Evolutionary conservation across 2,329 filamentous ascomycete species (phyloP).

Genomic region (Teratosphaeria zuluensis): DNA sequence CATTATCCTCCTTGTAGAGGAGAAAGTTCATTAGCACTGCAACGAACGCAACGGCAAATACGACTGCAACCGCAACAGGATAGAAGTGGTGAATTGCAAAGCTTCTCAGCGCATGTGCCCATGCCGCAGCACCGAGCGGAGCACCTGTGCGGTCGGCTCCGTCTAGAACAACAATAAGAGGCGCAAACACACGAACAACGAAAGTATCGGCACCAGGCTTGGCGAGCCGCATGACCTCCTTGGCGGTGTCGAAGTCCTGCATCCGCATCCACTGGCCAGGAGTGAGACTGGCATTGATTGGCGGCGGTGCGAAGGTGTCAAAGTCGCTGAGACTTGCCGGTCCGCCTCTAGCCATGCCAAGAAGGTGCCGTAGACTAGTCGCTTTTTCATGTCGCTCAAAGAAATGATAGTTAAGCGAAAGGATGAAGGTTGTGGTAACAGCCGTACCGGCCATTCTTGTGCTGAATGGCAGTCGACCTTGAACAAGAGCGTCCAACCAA

Average conservation of each 20-base stretch:
- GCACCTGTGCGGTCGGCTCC: conserved; percentile 55
- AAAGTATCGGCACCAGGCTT: conserved; percentile 64
- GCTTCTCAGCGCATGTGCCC: conserved; percentile 42
- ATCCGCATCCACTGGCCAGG: conserved; percentile 66
- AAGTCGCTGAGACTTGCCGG: conserved; percentile 11
- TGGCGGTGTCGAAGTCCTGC: conserved; percentile 69
- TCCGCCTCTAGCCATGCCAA: conserved; percentile 17
- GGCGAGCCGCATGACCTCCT: conserved; percentile 65
- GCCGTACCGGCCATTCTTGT: conserved; percentile 67
- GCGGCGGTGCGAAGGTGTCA: conserved; percentile 35
- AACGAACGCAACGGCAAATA: conserved; percentile 55
- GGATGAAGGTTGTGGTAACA: conserved; percentile 61
- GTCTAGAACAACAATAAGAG: conserved; percentile 61
- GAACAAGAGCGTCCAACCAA: conserved; percentile 54
- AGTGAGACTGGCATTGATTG: conserved; percentile 65
- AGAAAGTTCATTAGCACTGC: conserved; percentile 65
- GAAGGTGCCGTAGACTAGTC: conserved; percentile 20
- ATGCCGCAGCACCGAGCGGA: conserved; percentile 38
- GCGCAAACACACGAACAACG: conserved; percentile 64
- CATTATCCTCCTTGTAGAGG: conserved; percentile 52
- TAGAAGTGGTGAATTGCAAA: conserved; percentile 57
- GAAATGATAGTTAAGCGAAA: conserved; percentile 70
- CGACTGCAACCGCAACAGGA: conserved; percentile 53
- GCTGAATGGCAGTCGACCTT: conserved; percentile 57
- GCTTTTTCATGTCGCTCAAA: conserved; percentile 48